Evolutionary conservation across 1,139 yeast genomes (phyloP).

Genomic region (Protomyces lactucae-debilis): DNA sequence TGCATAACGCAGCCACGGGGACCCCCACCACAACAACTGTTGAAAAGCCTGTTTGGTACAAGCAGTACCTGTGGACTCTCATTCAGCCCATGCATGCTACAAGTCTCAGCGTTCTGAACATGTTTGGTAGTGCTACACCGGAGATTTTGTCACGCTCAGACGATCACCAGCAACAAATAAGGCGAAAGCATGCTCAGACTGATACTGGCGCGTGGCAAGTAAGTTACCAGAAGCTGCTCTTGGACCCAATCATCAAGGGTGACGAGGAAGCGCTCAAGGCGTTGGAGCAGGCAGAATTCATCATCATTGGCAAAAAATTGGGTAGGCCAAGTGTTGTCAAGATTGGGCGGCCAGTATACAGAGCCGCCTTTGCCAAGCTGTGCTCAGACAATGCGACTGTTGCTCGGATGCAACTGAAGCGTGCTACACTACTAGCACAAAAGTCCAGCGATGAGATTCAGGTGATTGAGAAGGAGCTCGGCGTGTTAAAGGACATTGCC

Average conservation of each 20-base stretch:
- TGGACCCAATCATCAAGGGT: slow-evolving; percentile 61
- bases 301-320: slow-evolving; percentile 51
- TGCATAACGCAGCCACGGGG: slow-evolving; percentile 44
- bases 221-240: slow-evolving; percentile 50
- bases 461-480: slow-evolving; percentile 26
- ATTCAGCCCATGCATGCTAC: background rate
- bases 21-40: slow-evolving; percentile 33
- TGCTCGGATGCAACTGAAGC: slow-evolving; percentile 55
- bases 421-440: slow-evolving; percentile 6
- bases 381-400: slow-evolving; percentile 54
- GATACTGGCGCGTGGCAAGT: slow-evolving; percentile 38
- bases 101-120: background rate
- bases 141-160: background rate
- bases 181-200: background rate
- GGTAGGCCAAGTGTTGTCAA: slow-evolving; percentile 58
- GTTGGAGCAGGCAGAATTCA: slow-evolving; percentile 73
- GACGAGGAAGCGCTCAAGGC: slow-evolving; percentile 52
- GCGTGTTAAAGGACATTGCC: slow-evolving; percentile 15
- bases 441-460: slow-evolving; percentile 2
- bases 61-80: background rate
- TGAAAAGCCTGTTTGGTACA: background rate
- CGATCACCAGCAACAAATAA: background rate
- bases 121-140: background rate
- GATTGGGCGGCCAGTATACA: slow-evolving; percentile 80
- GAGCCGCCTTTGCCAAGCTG: slow-evolving; percentile 70